Base-by-base conservation (phyloP, 2,329 filamentous ascomycete genomes). In the Colletotrichum incanum region DNA sequence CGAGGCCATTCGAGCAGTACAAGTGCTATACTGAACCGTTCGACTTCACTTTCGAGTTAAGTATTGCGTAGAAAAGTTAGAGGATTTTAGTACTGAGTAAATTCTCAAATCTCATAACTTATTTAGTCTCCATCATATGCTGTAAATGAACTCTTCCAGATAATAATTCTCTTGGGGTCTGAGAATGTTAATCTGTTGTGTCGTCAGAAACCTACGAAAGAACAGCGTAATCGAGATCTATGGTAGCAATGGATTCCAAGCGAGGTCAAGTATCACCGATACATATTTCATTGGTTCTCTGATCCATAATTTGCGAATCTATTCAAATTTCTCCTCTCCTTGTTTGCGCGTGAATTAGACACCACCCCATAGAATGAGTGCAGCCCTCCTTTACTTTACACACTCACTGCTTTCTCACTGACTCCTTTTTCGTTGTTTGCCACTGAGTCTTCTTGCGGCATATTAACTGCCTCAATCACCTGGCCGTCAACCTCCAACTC, bases 31-130 rank as follows among this genome's bases (percentile, higher is more conserved):
- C 73, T 5, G 34, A 69, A 47, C 52, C 75, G 7, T 76, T 76
- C 49, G 75, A 76, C 14, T 85, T 82, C 54, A 72, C 73, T 0
- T 69, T 74, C n/a, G 67, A 74, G 47, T 20, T 74, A 26, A 73
- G 56, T 2, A 58, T 73, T 23, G 47, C 12, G 14, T 45, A 63
- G 54, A 16, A 26, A 1, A n/a, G 14, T 6, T 3, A 11, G 12
- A 1, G 12, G 8, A 14, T 43, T 26, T n/a, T 2, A 7, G 7
- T 14, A 7, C 8, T 37, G 12, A 23, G 20, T 0, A 23, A 5
- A 4, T 20, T 14, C 5, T 37, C 18, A 11, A n/a, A 5, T 37
- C 9, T n/a, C 28, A 3, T 16, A 20, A 54, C 3, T 18, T 2
- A 2, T 12, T 31, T 34, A 2, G 3, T 11, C 28, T 6, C 12